Percentiles rank a stretch among this genome's conserved stretches.
phyloP scores from a whole-genome alignment of 164 flowering plant species.

The Saururus chinensis region DNA sequence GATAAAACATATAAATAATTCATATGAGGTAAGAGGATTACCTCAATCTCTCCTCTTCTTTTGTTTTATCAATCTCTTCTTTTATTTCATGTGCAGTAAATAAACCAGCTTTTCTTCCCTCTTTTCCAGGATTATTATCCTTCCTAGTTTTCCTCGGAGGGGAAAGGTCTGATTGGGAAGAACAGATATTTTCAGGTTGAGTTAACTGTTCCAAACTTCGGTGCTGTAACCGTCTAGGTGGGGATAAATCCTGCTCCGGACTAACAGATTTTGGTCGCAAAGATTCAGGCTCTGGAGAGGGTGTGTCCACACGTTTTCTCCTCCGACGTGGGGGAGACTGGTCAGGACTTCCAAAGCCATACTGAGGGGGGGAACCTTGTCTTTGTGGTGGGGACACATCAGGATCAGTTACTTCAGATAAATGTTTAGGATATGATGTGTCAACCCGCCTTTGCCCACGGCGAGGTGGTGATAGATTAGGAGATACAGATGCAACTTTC shows the following conservation, averaged over 20 bases:
- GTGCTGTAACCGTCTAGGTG: slow-evolving; percentile 12
- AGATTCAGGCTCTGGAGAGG: slow-evolving; percentile 13
- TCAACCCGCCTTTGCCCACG: slow-evolving; percentile 8
- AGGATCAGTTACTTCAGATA: slow-evolving; percentile 1
- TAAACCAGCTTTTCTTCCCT: slow-evolving; percentile 52
- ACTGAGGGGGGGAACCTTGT: background rate
- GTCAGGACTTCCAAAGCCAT: slow-evolving; percentile 9
- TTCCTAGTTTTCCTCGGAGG: slow-evolving; percentile 53
- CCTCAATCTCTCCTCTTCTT: slow-evolving; percentile 50
- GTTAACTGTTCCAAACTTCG: slow-evolving; percentile 1
- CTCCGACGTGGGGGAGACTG: slow-evolving; percentile 25
- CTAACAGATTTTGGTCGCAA: slow-evolving; percentile 3
- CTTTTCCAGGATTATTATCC: slow-evolving; percentile 18
- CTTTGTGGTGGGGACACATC: background rate
- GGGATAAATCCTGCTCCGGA: slow-evolving; percentile 14
- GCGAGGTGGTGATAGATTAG: slow-evolving; percentile 24
- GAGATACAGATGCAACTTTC: background rate
- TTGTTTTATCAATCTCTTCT: slow-evolving; percentile 40
- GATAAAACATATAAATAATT: background rate
- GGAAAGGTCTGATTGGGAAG: slow-evolving; percentile 37
- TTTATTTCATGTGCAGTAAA: slow-evolving; percentile 52
- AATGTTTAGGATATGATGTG: slow-evolving; percentile 24
- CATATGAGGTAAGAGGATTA: slow-evolving; percentile 14
- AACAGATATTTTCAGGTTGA: slow-evolving; percentile 4
- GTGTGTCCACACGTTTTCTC: slow-evolving; percentile 10